Evolutionary conservation across 768 basidiomycete genomes (phyloP), one percentile per base, ranked within the genome.

Genomic region (Lenzites betulinus): DNA sequence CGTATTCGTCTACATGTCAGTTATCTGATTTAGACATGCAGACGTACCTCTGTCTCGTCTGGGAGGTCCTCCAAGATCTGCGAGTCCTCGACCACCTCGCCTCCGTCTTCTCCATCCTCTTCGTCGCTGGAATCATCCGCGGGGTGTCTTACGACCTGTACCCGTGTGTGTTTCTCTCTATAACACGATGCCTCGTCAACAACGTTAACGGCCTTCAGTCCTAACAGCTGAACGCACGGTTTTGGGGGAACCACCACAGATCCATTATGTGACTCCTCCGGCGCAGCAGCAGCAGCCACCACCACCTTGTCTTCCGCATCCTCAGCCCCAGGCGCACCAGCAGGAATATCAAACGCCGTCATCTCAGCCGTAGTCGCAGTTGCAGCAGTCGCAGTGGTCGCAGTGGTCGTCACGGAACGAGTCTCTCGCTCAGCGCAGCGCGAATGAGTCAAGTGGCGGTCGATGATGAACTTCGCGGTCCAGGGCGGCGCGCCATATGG

Each of bases 21-120:
- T 25, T 25, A 8, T 25, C 43, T 9, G 43, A 4, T 2, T n/a
- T 18, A 3, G 43, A 44, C 20, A 6, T 44, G 30, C 39, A 26
- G 26, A 72, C 84, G 64, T 66, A 92, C 94, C 73, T 93, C 87
- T 1, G 90, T 90, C 36, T 95, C 88, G 59, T 93, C 91, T 1
- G 94, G 92, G 63, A 90, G 87, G 64, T 88, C 88, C 51, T 79
- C 85, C 22, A 96, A 75, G 30, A 72, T 70, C 66, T 70, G 65
- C 12, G 89, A 84, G 70, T 95, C 81, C n/a, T 74, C 74, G 33
- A 70, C 63, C 35, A 72, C 71, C 12, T 63, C 69, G 25, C 70
- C 70, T 9, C 66, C 69, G 16, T 53, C 66, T 20, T 70, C 70
- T 7, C 71, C 86, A 20, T 72, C 85, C 49, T 86, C 84, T 25